A percentile compares a stretch with the other conserved stretches of the same genome.
These are phyloP conservation scores for Suillus bovinus DNA, from an alignment of 768 basidiomycete species.

Conservation along the genomic window DNA sequence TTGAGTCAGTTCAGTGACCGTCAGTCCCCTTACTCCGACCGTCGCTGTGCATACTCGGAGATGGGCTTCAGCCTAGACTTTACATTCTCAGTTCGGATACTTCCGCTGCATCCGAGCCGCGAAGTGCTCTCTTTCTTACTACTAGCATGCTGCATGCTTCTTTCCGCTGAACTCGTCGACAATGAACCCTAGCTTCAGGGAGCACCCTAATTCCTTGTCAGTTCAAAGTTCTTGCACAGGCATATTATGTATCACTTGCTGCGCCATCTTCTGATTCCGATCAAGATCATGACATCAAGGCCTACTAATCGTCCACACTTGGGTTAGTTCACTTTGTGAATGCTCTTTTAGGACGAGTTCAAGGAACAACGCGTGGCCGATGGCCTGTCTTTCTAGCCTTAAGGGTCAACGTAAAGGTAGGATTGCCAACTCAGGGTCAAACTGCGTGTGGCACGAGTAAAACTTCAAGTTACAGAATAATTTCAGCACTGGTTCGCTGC, in stretches of 20 bases:
- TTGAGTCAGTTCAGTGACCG: constrained; percentile 4
- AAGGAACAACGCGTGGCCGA: not conserved
- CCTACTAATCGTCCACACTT: not conserved
- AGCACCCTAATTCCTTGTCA: constrained; percentile 28
- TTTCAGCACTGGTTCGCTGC: not conserved
- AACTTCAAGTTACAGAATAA: not conserved
- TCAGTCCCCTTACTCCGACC: constrained; percentile 9
- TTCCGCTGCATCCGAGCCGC: constrained; percentile 20
- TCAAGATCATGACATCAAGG: constrained; percentile 10
- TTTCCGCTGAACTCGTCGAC: constrained; percentile 10
- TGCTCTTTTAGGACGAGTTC: not conserved
- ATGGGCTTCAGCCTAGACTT: no score
- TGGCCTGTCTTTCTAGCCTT: not conserved
- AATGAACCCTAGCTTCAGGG: constrained; percentile 25
- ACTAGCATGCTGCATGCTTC: constrained; percentile 13
- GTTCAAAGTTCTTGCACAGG: constrained; percentile 24
- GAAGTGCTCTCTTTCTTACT: constrained; percentile 4
- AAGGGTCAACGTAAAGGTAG: not conserved
- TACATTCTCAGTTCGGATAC: constrained; percentile 24
- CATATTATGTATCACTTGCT: constrained; percentile 31
- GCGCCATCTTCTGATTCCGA: constrained; percentile 9
- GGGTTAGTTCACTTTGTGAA: not conserved
- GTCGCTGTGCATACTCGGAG: constrained; percentile 3
- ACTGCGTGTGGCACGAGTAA: no score
- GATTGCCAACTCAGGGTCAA: not conserved